A percentile compares a stretch with the other conserved stretches of the same genome.
These are phyloP conservation scores for Bromus sterilis DNA, from an alignment of 176 grass and related monocot genomes.

Conservation along the genomic window DNA sequence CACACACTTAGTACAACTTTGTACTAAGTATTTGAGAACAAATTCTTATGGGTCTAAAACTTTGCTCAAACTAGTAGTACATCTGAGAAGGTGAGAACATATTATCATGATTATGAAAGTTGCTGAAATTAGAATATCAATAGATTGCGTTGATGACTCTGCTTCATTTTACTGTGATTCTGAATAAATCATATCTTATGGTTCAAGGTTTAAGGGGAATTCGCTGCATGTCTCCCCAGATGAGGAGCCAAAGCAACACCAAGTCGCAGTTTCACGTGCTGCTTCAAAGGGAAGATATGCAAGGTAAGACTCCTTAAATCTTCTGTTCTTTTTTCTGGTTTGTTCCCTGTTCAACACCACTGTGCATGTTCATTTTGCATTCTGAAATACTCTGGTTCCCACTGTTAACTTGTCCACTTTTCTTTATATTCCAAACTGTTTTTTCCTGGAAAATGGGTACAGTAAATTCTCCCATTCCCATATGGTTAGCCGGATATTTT, in stretches of 20 bases:
- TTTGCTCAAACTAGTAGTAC: background rate
- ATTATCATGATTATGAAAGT: background rate
- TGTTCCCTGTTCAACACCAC: background rate
- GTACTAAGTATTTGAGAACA: too few species aligned
- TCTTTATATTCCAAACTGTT: too few species aligned
- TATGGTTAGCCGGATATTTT: background rate
- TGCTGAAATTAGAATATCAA: background rate
- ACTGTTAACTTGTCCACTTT: background rate
- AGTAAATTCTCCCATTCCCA: background rate
- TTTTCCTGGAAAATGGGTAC: background rate
- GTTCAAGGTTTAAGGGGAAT: background rate
- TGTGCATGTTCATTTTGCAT: background rate
- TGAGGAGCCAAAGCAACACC: background rate
- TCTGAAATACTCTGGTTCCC: background rate
- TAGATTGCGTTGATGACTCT: background rate
- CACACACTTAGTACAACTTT: too few species aligned
- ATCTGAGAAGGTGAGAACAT: background rate
- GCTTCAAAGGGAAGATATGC: background rate
- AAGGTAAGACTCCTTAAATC: background rate
- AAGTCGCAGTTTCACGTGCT: background rate
- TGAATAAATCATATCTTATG: background rate
- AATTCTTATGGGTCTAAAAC: background rate
- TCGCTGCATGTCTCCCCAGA: background rate
- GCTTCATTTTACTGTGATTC: background rate
- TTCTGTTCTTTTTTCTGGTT: background rate